phyloP scores from a whole-genome alignment of 2,329 filamentous ascomycete species.

The Phialophora tarda region DNA sequence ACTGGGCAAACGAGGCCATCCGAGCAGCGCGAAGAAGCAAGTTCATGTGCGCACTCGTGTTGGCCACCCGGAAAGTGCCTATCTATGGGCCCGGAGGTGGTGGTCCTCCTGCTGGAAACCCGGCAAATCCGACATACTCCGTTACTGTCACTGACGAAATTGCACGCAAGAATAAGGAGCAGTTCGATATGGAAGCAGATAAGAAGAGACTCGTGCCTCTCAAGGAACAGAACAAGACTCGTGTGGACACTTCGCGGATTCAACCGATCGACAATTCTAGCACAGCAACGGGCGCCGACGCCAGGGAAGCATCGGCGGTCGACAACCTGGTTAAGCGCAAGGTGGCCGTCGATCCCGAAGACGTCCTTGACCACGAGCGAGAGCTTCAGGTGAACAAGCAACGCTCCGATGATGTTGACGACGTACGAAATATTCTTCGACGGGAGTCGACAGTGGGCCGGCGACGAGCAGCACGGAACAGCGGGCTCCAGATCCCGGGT shows the following conservation, averaged over 20 bases:
- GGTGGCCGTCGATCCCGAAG: conserved; percentile 33
- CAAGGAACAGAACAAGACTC: conserved; percentile 17
- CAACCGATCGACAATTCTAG: conserved; percentile 15
- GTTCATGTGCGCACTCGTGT: conserved; percentile 92
- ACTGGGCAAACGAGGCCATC: conserved; percentile 86
- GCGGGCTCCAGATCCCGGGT: conserved; percentile 26
- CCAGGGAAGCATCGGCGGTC: conserved; percentile 33
- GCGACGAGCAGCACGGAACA: conserved; percentile 42
- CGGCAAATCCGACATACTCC: conserved; percentile 78
- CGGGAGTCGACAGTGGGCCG: conserved; percentile 50
- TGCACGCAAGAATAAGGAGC: conserved; percentile 68
- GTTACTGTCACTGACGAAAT: conserved; percentile 74
- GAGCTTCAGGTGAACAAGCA: conserved; percentile 31
- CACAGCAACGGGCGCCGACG: conserved; percentile 23
- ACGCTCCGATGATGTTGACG: conserved; percentile 39
- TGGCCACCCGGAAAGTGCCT: conserved; percentile 84
- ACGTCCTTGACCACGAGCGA: conserved; percentile 29
- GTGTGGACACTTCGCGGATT: conserved; percentile 11
- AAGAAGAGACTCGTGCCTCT: conserved; percentile 68
- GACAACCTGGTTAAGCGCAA: conserved; percentile 30
- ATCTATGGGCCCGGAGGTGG: conserved; percentile 82
- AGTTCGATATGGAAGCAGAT: conserved; percentile 66
- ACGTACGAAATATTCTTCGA: conserved; percentile 41
- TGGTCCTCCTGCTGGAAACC: conserved; percentile 63
- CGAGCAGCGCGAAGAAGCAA: conserved; percentile 84